Evolutionary conservation across 2,329 filamentous ascomycete genomes (phyloP), one percentile per base, ranked within the genome.

Genomic region (Clonostachys rhizophaga): DNA sequence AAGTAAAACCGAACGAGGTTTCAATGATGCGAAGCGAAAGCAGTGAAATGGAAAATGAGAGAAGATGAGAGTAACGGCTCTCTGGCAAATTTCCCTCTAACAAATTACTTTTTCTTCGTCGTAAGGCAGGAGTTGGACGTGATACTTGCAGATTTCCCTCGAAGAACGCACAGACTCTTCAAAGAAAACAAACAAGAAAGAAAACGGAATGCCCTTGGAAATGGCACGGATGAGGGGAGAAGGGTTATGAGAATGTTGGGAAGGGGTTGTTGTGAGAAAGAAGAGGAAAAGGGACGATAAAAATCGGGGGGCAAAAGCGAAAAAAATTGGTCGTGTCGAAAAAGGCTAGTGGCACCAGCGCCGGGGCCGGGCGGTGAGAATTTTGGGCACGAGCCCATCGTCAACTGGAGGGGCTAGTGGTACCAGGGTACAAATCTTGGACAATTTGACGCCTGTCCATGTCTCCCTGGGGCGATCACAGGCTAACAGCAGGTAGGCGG

Each of bases 121-220:
- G 45, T 50, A 39, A 46, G 45, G 47, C 41, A 47, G 20, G 50
- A 54, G 20, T 35, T 34, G 13, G 33, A 44, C 42, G 43, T 48
- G 44, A 46, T 40, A 36, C 50, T 48, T 49, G 47, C 50, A 49
- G 44, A 46, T 34, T 51, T 46, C 50, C 44, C 62, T 67, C 61
- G 61, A 68, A 69, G 66, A 69, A 67, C 61, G 62, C 59, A 59
- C 65, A 65, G 61, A 66, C 67, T 67, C 65, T 70, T 71, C 67
- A 70, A 71, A 71, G 68, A 65, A 72, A 67, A 64, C 39, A 44
- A 46, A 47, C 61, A 71, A 68, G 60, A 64, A 67, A 65, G 24
- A 30, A 64, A 60, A 64, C 57, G 54, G 54, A 58, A 57, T 59
- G 61, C 60, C 58, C 55, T 51, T 50, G 42, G 48, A 30, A 30